phyloP scores from a whole-genome alignment of 2,329 filamentous ascomycete species.

The Calonectria henricotiae region DNA sequence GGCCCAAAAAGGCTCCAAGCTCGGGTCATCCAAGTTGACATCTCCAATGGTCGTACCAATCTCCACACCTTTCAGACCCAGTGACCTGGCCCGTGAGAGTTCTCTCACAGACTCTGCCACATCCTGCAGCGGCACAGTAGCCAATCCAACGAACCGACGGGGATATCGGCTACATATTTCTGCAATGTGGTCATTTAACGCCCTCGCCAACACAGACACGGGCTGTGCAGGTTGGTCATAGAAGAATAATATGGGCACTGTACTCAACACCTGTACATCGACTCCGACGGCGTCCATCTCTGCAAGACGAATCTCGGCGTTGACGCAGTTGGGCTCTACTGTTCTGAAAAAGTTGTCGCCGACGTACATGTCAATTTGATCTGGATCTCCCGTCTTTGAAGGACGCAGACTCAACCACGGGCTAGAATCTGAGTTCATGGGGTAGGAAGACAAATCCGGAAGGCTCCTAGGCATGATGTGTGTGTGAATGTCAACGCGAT shows the following conservation, averaged over 20 bases:
- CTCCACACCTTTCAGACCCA: slow-evolving; percentile 17
- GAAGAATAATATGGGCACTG: slow-evolving; percentile 13
- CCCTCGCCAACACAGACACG: not conserved
- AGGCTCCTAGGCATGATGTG: slow-evolving; percentile 13
- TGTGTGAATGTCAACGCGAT: slow-evolving; percentile 17
- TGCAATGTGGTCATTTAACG: slow-evolving; percentile 8
- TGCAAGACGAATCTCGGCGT: not conserved
- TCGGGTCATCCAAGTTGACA: slow-evolving; percentile 1
- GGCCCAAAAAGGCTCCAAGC: slow-evolving; percentile 1
- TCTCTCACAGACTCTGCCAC: slow-evolving; percentile 5
- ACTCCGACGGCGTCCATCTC: slow-evolving; percentile 14
- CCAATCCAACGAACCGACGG: not conserved
- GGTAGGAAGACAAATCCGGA: slow-evolving; percentile 9
- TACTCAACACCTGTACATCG: slow-evolving; percentile 14
- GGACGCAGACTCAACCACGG: slow-evolving; percentile 6
- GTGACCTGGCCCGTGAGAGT: not conserved
- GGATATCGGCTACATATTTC: slow-evolving; percentile 1
- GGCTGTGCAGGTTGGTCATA: slow-evolving; percentile 8
- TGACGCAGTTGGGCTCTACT: slow-evolving; percentile 19
- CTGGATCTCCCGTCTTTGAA: slow-evolving; percentile 7
- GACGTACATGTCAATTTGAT: slow-evolving; percentile 20
- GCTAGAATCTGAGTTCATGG: slow-evolving; percentile 8
- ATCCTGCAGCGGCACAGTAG: slow-evolving; percentile 8
- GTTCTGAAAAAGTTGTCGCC: slow-evolving; percentile 11
- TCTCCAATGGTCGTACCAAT: slow-evolving; percentile 10